Evolutionary conservation across 2,329 filamentous ascomycete genomes (phyloP), one percentile per base, ranked within the genome.

Genomic region (Phyllosticta capitalensis): DNA sequence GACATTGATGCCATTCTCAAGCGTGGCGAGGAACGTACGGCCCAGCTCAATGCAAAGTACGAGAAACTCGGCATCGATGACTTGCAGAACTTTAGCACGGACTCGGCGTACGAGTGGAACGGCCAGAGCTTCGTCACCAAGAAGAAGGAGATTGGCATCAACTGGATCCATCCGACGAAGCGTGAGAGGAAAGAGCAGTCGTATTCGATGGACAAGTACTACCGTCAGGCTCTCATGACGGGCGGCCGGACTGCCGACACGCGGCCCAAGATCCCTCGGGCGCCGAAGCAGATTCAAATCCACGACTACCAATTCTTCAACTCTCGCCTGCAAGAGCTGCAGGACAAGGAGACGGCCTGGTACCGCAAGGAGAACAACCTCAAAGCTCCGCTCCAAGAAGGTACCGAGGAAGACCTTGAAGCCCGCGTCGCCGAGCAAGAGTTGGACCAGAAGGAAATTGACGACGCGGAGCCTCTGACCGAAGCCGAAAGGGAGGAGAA

Each of bases 261-360:
- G 24, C 96, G 96, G 73, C 92, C 92, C 9, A 96, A 96, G 75
- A 90, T 94, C 20, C 95, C 94, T n/a, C 86, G 92, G 59, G 90
- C 94, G 9, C 94, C 94, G 0, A 96, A 95, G 75, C 94, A 99
- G 71, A 84, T 95, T 56, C 79, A 85, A 3, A 88, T 96, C 49
- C 92, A 97, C 68, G 94, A 99, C 73, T 97, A 96, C 73, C 94
- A 99, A 69, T 99, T 99, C 77, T 99, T 96, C 73, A 92, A 92
- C 0, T 80, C 86, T 0, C 83, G 86, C 52, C 83, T 99, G 9
- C 84, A 86, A 26, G 91, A 96, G 66, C 81, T 99, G 7, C 94
- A 99, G 71, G 94, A 99, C 64, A 90, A 92, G 67, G 94, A 99
- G 76, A 99, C 94, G 0, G 92, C 94, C 0, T 95, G 82, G 71